These are phyloP conservation scores for Fusarium sarcochroum DNA, from an alignment of 2,329 filamentous ascomycete genomes.

Conservation along the genomic window DNA sequence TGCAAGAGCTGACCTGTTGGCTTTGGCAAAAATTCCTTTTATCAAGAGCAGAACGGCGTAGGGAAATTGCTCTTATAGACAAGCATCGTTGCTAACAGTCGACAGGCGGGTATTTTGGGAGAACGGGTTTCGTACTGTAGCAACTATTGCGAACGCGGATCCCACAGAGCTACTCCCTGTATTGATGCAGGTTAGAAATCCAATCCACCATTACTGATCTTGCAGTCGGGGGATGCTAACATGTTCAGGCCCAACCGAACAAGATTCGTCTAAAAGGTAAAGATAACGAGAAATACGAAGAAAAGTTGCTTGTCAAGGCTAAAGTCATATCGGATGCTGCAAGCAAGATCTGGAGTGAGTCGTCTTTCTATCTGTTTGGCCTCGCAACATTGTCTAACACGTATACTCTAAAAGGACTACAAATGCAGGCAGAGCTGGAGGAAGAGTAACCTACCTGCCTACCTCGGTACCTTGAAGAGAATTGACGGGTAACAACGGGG, in stretches of 20 bases:
- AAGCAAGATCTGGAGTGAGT: slow-evolving; percentile 77
- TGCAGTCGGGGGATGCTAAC: neutral
- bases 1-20: slow-evolving; percentile 78
- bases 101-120: slow-evolving; percentile 76
- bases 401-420: slow-evolving; percentile 56
- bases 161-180: slow-evolving; percentile 77
- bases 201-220: neutral
- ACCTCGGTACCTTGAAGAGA: neutral
- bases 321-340: slow-evolving; percentile 77
- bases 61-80: slow-evolving; percentile 36
- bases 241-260: slow-evolving; percentile 72
- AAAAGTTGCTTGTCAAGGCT: slow-evolving; percentile 76
- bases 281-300: slow-evolving; percentile 71
- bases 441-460: slow-evolving; percentile 59
- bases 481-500: neutral
- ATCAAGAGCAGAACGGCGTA: slow-evolving; percentile 83
- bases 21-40: slow-evolving; percentile 79
- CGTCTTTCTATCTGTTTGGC: neutral
- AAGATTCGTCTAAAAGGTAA: slow-evolving; percentile 69
- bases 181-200: slow-evolving; percentile 73
- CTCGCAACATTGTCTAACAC: slow-evolving; percentile 29
- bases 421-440: slow-evolving; percentile 66
- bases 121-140: slow-evolving; percentile 79
- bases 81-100: slow-evolving; percentile 13
- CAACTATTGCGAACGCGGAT: slow-evolving; percentile 77